Evolutionary conservation across 305 asterid species (phyloP).

Genomic region (Fraxinus latifolia): DNA sequence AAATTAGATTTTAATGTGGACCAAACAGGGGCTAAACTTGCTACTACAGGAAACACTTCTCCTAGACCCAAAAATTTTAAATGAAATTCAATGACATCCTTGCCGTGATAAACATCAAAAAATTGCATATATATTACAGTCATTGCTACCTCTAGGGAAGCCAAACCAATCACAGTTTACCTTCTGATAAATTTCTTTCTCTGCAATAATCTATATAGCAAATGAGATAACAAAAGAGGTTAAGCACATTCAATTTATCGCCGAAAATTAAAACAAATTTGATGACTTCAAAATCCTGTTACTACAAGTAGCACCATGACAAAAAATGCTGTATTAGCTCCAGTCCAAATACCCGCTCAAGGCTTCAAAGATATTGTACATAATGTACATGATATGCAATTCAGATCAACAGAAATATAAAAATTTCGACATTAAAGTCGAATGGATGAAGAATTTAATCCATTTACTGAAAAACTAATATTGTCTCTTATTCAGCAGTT

Average conservation of each 20-base stretch:
- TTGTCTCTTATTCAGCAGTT: neutral
- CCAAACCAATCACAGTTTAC: neutral
- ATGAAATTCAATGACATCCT: neutral
- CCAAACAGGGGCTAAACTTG: neutral
- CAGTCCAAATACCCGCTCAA: neutral
- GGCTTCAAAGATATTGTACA: neutral
- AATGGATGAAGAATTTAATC: neutral
- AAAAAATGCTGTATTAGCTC: neutral
- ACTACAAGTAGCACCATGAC: neutral
- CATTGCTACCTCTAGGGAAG: neutral
- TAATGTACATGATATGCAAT: neutral
- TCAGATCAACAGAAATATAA: neutral
- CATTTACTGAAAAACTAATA: neutral
- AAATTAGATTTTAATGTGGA: no score
- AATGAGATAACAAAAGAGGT: no score
- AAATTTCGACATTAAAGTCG: neutral
- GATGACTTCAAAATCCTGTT: neutral
- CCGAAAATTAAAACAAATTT: neutral
- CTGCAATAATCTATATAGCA: neutral
- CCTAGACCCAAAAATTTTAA: neutral
- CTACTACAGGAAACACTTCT: neutral
- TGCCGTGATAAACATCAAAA: neutral
- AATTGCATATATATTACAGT: neutral
- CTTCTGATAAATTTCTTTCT: neutral
- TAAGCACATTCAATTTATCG: neutral